Evolutionary conservation across 352 stramenopile species (phyloP), one percentile per base, ranked within the genome.

Genomic region (Globisporangium rhizosaccharum): DNA sequence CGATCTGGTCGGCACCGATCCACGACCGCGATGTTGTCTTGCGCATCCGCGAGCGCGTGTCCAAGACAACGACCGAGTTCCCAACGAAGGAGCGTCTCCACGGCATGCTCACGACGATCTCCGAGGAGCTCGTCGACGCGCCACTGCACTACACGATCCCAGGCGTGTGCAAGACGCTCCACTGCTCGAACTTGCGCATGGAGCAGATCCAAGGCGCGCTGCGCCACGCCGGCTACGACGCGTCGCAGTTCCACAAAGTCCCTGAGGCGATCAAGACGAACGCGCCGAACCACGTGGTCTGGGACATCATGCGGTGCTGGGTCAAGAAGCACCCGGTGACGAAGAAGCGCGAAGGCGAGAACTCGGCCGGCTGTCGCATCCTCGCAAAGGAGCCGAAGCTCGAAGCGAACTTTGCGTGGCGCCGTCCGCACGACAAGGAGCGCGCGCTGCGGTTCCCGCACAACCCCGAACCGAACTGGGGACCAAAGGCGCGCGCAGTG

Each of bases 171-270:
- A 96, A 92, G 62, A 88, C 88, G 7, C 77, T 99, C 26, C 89
- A 98, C 70, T 98, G 90, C 70, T 81, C 81, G 20, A 96, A 91
- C 54, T 96, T 96, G 36, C 92, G 92, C n/a, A 96, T 98, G 78
- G 80, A 90, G 53, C 83, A 96, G 62, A 85, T 99, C 36, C 86
- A 97, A 59, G 89, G 92, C 33, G 97, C 97, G 28, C 81, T 99
- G 25, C 75, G 95, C 45, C 97, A 98, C 68, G 94, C 96, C 30
- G 97, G 97, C 18, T 99, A 99, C 79, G 76, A 93, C 61, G 91
- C 97, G 26, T 99, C 96, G 63, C 95, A 98, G 60, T 98, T 97
- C 62, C 97, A 99, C 77, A 99, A 99, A 68, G 93, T 99, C 20
- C 96, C 97, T 0, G 79, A 97, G 33, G 97, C 97, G 39, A 82